Evolutionary conservation across 331 rosid genomes (phyloP).

Genomic region (Rhamnella rubrinervis): DNA sequence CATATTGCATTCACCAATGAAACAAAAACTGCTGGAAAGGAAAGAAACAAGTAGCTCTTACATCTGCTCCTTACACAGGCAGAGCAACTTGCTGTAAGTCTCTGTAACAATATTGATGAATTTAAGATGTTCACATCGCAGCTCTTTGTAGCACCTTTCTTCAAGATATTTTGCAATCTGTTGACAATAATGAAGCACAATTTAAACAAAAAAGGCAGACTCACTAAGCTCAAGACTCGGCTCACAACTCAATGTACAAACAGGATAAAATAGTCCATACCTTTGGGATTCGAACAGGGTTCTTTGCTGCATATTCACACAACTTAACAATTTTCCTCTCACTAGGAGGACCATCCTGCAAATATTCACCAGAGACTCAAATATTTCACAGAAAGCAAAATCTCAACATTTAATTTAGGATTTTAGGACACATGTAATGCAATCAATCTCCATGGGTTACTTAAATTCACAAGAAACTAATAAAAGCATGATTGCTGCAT

Average conservation of each 20-base stretch:
- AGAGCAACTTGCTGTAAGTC: constrained; percentile 78
- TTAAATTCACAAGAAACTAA: too few species aligned
- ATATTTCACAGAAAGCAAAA: constrained; percentile 4
- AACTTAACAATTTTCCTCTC: constrained; percentile 87
- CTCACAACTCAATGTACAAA: not conserved
- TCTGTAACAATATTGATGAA: constrained; percentile 60
- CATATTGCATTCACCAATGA: not conserved
- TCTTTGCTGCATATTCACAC: constrained; percentile 93
- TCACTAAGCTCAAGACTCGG: constrained; percentile 14
- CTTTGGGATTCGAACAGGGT: constrained; percentile 92
- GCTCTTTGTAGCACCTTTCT: constrained; percentile 91
- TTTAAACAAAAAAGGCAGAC: constrained; percentile 25
- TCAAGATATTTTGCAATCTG: constrained; percentile 94
- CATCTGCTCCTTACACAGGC: constrained; percentile 87
- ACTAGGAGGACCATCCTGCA: constrained; percentile 74
- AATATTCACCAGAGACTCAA: not conserved
- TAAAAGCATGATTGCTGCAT: not conserved
- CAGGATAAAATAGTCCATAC: constrained; percentile 35
- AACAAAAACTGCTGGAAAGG: not conserved
- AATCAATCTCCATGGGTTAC: too few species aligned
- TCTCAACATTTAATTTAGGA: not conserved
- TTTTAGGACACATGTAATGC: not conserved
- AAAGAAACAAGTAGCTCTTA: constrained; percentile 45
- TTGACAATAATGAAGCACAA: constrained; percentile 10
- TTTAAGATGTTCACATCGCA: constrained; percentile 65